phyloP scores from a whole-genome alignment of 163 green algal genomes.

The Chloroidium sp. region DNA sequence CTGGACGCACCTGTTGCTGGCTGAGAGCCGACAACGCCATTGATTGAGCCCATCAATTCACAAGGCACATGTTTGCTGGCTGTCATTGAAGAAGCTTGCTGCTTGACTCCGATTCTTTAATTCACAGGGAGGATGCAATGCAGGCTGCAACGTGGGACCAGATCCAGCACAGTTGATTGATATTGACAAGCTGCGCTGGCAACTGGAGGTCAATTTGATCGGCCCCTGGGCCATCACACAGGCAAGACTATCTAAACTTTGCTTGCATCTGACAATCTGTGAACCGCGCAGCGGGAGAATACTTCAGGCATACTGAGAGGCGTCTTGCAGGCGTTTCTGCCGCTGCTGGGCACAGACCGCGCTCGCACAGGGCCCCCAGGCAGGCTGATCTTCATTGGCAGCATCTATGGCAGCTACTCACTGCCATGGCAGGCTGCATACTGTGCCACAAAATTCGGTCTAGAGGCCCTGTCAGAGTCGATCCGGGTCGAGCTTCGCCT shows the following conservation, averaged over 20 bases:
- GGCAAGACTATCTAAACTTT: not conserved
- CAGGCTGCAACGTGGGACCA: not conserved
- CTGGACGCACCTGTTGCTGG: not conserved
- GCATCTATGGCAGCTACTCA: not conserved
- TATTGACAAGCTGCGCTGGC: not conserved
- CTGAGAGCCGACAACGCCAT: not conserved
- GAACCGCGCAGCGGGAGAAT: not conserved
- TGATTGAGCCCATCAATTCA: not conserved
- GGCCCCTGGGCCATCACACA: not conserved
- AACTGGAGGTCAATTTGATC: not conserved
- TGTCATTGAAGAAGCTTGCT: not conserved
- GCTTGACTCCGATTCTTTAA: no score
- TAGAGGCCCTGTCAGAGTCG: not conserved
- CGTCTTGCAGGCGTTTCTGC: slow-evolving; percentile 1
- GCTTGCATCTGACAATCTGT: no score
- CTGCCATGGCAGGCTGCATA: not conserved
- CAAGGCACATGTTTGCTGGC: not conserved
- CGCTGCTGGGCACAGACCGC: not conserved
- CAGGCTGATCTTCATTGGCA: not conserved
- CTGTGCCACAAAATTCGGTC: not conserved
- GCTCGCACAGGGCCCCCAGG: not conserved
- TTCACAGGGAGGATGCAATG: not conserved
- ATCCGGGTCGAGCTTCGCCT: not conserved
- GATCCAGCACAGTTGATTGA: not conserved
- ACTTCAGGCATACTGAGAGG: not conserved